phyloP scores from a whole-genome alignment of 2,329 filamentous ascomycete genomes.

The Cercospora berteroae region DNA sequence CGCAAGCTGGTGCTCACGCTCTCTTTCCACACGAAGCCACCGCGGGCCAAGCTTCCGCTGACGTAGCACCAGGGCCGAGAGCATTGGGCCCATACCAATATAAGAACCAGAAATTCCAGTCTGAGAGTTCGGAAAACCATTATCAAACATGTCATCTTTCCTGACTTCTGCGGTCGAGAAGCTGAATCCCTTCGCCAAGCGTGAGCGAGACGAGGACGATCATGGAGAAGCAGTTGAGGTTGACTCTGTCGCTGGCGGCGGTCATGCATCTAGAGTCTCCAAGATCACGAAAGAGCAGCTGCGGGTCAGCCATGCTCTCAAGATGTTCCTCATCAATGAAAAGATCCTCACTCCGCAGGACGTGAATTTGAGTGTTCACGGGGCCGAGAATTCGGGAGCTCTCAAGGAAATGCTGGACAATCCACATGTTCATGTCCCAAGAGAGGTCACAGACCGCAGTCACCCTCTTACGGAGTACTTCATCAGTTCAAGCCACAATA shows the following conservation, averaged over 20 bases:
- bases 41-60: background rate
- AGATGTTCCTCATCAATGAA: conserved; percentile 55
- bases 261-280: conserved; percentile 53
- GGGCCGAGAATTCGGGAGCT: conserved; percentile 46
- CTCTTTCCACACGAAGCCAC: background rate
- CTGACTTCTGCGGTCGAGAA: conserved; percentile 37
- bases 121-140: background rate
- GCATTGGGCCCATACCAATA: background rate
- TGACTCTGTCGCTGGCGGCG: conserved; percentile 57
- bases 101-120: background rate
- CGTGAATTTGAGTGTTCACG: conserved; percentile 43
- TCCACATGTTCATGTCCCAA: conserved; percentile 58
- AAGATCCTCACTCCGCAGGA: conserved; percentile 52
- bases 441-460: conserved; percentile 55
- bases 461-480: conserved; percentile 67
- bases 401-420: conserved; percentile 55
- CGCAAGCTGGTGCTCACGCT: background rate
- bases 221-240: conserved; percentile 53
- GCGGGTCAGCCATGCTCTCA: conserved; percentile 59
- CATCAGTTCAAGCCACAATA: conserved; percentile 72
- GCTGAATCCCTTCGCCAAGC: conserved; percentile 43
- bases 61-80: background rate
- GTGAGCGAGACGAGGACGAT: conserved; percentile 50
- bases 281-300: conserved; percentile 54
- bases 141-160: conserved; percentile 17